phyloP scores from a whole-genome alignment of 108 stramenopile genomes.

The Skeletonema costatum region DNA sequence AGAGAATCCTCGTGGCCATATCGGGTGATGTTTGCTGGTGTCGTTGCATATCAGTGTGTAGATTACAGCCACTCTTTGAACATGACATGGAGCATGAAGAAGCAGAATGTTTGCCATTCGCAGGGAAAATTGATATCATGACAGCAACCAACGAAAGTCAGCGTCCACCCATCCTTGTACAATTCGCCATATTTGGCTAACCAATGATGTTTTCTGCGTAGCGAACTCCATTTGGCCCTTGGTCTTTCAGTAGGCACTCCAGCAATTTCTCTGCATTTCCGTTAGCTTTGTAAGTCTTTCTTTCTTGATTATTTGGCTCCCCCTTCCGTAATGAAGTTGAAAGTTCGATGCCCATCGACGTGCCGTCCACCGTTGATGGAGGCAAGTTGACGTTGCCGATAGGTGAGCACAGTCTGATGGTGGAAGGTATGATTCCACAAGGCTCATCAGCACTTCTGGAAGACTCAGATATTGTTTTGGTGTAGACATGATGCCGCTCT shows the following conservation, averaged over 20 bases:
- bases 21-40: neutral
- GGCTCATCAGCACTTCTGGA: conserved; percentile 11
- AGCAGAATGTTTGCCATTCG: neutral
- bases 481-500: neutral
- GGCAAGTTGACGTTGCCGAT: conserved; percentile 19
- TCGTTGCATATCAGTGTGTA: neutral
- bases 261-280: neutral
- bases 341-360: conserved; percentile 29
- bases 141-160: conserved; percentile 30
- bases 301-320: neutral
- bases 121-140: conserved; percentile 2
- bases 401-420: conserved; percentile 34
- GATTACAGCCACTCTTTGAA: neutral
- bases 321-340: conserved; percentile 15
- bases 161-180: conserved; percentile 28
- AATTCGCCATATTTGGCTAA: conserved; percentile 13
- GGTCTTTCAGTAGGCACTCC: neutral
- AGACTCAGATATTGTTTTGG: neutral
- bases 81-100: neutral
- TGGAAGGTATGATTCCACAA: conserved; percentile 30
- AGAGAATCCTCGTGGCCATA: neutral
- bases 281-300: conserved; percentile 2
- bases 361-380: conserved; percentile 32
- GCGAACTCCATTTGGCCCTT: neutral
- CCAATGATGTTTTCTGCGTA: neutral